Conservation (phyloP, 148 eudicot species). For the Suaeda aralocaspica region DNA sequence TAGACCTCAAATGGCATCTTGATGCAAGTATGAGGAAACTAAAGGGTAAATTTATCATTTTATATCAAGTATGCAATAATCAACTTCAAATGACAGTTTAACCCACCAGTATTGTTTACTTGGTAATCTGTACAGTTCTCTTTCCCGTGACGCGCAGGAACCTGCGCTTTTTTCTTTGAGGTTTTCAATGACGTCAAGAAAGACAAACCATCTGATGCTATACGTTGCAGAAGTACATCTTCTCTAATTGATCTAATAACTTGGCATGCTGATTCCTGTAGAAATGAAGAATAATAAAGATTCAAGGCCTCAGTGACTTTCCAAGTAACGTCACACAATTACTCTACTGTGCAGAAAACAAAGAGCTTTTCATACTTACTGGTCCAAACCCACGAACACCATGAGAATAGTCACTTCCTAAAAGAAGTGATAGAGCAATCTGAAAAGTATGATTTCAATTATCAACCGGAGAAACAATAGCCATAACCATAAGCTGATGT, state of each 20-base stretch:
- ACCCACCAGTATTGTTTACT: constrained; percentile 39
- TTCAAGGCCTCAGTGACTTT: background rate
- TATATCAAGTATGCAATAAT: background rate
- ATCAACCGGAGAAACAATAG: constrained; percentile 15
- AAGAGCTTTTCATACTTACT: constrained; percentile 38
- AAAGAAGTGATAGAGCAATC: constrained; percentile 81
- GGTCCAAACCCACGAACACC: constrained; percentile 85
- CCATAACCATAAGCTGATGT: constrained; percentile 1
- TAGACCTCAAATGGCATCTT: no score
- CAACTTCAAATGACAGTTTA: background rate
- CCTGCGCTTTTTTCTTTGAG: constrained; percentile 43
- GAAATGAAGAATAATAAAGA: constrained; percentile 8
- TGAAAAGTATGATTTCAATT: constrained; percentile 32
- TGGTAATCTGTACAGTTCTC: constrained; percentile 38
- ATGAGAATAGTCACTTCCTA: constrained; percentile 83
- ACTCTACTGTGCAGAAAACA: constrained; percentile 6
- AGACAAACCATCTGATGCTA: constrained; percentile 58
- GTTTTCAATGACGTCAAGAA: constrained; percentile 49
- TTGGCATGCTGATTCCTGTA: constrained; percentile 79
- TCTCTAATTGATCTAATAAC: constrained; percentile 66
- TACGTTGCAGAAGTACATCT: constrained; percentile 45
- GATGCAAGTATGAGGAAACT: no score
- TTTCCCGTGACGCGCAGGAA: constrained; percentile 28
- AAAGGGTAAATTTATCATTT: no score
- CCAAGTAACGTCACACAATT: background rate